These are phyloP conservation scores for Mortierella sp. DNA, from an alignment of 371 early-diverging fungal species.

Conservation along the genomic window DNA sequence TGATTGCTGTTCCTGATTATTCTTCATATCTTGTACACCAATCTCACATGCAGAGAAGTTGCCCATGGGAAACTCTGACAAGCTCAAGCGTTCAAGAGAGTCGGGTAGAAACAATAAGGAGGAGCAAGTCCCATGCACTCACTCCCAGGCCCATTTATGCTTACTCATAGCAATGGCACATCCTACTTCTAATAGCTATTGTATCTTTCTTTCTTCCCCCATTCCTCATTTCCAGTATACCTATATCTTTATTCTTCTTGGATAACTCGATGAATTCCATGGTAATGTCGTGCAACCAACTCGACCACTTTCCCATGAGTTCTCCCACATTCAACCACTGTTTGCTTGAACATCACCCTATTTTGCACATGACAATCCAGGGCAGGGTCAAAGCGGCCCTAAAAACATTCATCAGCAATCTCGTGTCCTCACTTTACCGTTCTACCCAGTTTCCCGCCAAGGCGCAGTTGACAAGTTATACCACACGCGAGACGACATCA, in stretches of 20 bases:
- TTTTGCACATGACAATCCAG: conserved; percentile 1
- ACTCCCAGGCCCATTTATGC: background rate
- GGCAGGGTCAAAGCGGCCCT: background rate
- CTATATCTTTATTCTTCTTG: too few species aligned
- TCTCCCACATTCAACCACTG: background rate
- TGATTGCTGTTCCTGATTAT: background rate
- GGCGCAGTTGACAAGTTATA: background rate
- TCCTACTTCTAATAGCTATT: background rate
- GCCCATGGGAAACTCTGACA: background rate
- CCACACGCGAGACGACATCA: too few species aligned
- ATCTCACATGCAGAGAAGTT: conserved; percentile 9
- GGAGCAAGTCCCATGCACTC: background rate
- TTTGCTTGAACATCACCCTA: too few species aligned
- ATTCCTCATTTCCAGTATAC: background rate
- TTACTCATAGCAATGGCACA: background rate
- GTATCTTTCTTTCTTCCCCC: too few species aligned
- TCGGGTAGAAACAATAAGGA: too few species aligned
- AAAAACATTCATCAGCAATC: background rate
- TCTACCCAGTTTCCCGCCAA: background rate
- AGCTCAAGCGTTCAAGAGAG: background rate
- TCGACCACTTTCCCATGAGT: conserved; percentile 6
- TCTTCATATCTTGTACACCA: background rate
- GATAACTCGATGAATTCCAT: background rate
- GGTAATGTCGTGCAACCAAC: too few species aligned
- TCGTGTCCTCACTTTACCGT: conserved; percentile 1